These are phyloP conservation scores for Diplodia seriata DNA, from an alignment of 2,329 filamentous ascomycete species.

Conservation along the genomic window DNA sequence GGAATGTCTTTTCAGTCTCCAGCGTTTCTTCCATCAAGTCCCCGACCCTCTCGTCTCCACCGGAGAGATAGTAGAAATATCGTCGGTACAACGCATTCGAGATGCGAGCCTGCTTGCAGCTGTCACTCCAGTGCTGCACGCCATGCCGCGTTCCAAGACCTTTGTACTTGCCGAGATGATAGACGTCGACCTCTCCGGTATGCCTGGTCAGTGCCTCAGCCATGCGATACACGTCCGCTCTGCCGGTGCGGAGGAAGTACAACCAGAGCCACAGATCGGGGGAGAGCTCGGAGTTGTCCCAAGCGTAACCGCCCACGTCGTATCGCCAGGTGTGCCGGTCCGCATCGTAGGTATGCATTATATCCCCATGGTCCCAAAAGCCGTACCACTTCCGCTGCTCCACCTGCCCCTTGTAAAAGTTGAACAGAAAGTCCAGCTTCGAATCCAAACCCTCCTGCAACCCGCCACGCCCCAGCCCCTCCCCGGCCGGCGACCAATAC, in stretches of 20 bases:
- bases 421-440: slow-evolving; percentile 63
- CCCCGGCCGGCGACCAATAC: neutral
- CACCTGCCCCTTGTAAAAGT: slow-evolving; percentile 63
- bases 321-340: slow-evolving; percentile 68
- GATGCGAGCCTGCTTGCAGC: slow-evolving; percentile 67
- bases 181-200: slow-evolving; percentile 67
- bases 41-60: slow-evolving; percentile 63
- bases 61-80: slow-evolving; percentile 63
- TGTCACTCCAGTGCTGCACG: slow-evolving; percentile 67
- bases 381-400: slow-evolving; percentile 68
- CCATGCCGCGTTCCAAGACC: slow-evolving; percentile 69
- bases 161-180: slow-evolving; percentile 65
- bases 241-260: slow-evolving; percentile 66
- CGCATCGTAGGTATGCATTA: slow-evolving; percentile 67
- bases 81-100: slow-evolving; percentile 65
- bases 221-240: slow-evolving; percentile 64
- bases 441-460: neutral
- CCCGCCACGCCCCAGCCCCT: slow-evolving; percentile 50
- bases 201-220: slow-evolving; percentile 66
- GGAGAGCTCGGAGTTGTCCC: slow-evolving; percentile 70
- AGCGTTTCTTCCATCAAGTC: slow-evolving; percentile 61
- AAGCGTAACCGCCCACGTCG: slow-evolving; percentile 68
- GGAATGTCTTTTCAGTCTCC: slow-evolving; percentile 61
- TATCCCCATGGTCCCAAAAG: slow-evolving; percentile 68
- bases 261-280: slow-evolving; percentile 69